Evolutionary conservation across 2,329 filamentous ascomycete genomes (phyloP), one percentile per base, ranked within the genome.

Genomic region (Plenodomus biglobosus): DNA sequence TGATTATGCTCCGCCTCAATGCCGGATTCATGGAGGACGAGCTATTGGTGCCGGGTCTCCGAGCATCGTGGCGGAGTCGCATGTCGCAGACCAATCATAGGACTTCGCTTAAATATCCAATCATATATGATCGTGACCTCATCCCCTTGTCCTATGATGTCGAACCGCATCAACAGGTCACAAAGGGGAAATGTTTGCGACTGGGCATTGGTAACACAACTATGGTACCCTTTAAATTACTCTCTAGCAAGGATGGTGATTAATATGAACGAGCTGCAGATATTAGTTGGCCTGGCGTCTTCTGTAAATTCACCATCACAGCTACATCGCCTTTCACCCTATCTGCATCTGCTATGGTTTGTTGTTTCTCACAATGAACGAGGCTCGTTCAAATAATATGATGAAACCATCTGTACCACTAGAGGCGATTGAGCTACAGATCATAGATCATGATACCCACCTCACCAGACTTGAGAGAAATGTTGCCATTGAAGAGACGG

Each of bases 21-120:
- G 54, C 53, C 54, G 44, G 46, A 55, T 15, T 32, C 52, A 43
- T 45, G 32, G 50, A 47, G 44, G n/a, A 46, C 24, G 42, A 53
- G 45, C 56, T 47, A 62, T 53, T 62, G 56, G 57, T 43, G 48
- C 57, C 52, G 59, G 37, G 34, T 48, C 16, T 46, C 56, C 56
- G 57, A 36, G 42, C 46, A 46, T 59, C 53, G 59, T 61, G 59
- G 59, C 59, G 58, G 58, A 61, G 59, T 59, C 50, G 35, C 22
- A 24, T 48, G 46, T 19, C 48, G 52, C 48, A 55, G 42, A 32
- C n/a, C 15, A 56, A 52, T 56, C 22, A 40, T n/a, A 18, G 32
- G 4, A 13, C 18, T 36, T 49, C 47, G 43, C 43, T 43, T 52
- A 41, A 8, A n/a, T 19, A 17, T 6, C 39, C 50, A 53, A 22